Conservation (phyloP, 2,329 filamentous ascomycete species). For the Ceratocystis harringtonii region DNA sequence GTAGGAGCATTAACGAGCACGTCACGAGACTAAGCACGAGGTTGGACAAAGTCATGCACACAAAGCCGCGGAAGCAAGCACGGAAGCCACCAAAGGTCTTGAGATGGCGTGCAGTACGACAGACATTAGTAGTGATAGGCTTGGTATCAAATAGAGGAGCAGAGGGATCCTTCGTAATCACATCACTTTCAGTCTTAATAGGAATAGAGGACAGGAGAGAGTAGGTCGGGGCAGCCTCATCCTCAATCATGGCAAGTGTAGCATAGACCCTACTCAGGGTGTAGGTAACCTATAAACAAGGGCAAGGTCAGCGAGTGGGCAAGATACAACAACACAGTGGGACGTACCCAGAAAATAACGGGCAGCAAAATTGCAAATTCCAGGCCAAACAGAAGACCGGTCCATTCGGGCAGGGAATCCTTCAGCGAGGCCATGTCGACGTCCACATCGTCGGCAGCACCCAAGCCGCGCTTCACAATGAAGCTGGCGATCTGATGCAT, state of each 20-base stretch:
- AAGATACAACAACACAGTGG: neutral
- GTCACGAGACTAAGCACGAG: constrained; percentile 32
- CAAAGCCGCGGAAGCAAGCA: constrained; percentile 52
- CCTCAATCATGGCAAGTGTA: constrained; percentile 42
- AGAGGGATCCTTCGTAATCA: constrained; percentile 22
- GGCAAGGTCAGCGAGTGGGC: neutral
- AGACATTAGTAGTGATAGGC: constrained; percentile 37
- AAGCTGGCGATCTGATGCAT: constrained; percentile 4
- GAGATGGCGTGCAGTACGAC: constrained; percentile 40
- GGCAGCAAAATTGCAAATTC: constrained; percentile 5
- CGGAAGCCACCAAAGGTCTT: constrained; percentile 46
- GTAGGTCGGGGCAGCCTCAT: constrained; percentile 41
- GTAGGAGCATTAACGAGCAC: constrained; percentile 19
- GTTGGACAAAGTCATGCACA: constrained; percentile 31
- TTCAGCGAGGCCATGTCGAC: constrained; percentile 4
- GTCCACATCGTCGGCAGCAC: neutral
- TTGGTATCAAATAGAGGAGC: constrained; percentile 24
- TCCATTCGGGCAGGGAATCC: constrained; percentile 4
- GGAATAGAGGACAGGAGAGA: constrained; percentile 34
- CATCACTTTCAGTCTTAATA: constrained; percentile 20
- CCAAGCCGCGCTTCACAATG: constrained; percentile 7
- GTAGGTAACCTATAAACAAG: constrained; percentile 31
- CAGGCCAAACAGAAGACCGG: neutral
- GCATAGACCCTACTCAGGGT: constrained; percentile 37
- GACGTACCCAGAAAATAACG: constrained; percentile 14